Evolutionary conservation across 208 protist species (phyloP).

Genomic region (Trypanosoma caninum): DNA sequence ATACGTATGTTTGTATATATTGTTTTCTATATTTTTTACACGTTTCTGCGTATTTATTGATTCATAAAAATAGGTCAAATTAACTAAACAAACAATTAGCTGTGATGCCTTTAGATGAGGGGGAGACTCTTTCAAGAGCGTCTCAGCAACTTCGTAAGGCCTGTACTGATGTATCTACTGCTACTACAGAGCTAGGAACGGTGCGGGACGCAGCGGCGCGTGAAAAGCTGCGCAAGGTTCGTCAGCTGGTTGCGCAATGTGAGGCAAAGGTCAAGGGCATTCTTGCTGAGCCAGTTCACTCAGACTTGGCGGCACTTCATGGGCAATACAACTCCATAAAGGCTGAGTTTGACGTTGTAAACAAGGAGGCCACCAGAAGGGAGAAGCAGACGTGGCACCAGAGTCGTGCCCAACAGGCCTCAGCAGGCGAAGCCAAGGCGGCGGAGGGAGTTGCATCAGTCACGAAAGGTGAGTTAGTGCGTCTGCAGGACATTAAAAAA

Average conservation of each 20-base stretch:
- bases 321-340: slow-evolving; percentile 39
- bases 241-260: slow-evolving; percentile 51
- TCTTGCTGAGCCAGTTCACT: slow-evolving; percentile 3
- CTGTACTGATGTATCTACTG: slow-evolving; percentile 39
- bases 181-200: slow-evolving; percentile 52
- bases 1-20: not conserved
- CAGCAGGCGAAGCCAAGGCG: too few species aligned
- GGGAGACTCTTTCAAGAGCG: slow-evolving; percentile 49
- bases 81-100: not conserved
- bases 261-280: slow-evolving; percentile 25
- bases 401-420: not conserved
- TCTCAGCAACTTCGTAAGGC: slow-evolving; percentile 53
- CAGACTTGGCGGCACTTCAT: slow-evolving; percentile 26
- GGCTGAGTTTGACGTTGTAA: slow-evolving; percentile 39
- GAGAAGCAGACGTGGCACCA: slow-evolving; percentile 57
- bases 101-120: slow-evolving; percentile 55
- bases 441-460: not conserved
- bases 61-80: not conserved
- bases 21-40: not conserved
- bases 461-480: slow-evolving; percentile 4
- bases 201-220: slow-evolving; percentile 52
- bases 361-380: slow-evolving; percentile 41
- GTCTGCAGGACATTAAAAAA: slow-evolving; percentile 37
- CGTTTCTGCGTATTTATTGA: not conserved
- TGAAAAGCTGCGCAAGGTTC: slow-evolving; percentile 44